Conservation (phyloP, 352 stramenopile species). For the Albugo candida region DNA sequence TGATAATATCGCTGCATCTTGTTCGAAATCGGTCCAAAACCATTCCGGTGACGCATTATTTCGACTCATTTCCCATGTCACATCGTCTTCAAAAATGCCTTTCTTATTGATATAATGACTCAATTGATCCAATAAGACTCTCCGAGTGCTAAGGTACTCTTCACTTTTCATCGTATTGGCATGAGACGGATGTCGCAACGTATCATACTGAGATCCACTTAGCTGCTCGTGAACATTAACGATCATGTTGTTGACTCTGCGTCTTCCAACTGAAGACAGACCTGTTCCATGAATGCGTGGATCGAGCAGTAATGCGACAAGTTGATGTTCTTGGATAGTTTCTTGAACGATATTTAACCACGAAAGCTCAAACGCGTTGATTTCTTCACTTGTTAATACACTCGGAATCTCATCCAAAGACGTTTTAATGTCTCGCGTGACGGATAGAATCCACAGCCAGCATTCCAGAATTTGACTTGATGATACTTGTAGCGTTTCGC, state of each 20-base stretch:
- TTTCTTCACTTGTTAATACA: conserved; percentile 1
- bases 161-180: conserved; percentile 1
- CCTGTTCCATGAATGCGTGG: conserved; percentile 20
- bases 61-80: conserved; percentile 29
- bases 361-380: neutral
- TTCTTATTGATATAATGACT: conserved; percentile 17
- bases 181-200: neutral
- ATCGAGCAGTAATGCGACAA: conserved; percentile 27
- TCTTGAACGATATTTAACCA: conserved; percentile 5
- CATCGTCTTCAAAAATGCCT: conserved; percentile 16
- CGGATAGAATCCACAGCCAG: conserved; percentile 23
- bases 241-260: conserved; percentile 24
- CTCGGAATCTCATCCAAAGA: conserved; percentile 7
- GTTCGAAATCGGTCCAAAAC: conserved; percentile 30
- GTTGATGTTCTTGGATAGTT: conserved; percentile 14
- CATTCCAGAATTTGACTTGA: conserved; percentile 23
- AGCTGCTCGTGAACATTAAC: conserved; percentile 12
- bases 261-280: conserved; percentile 18
- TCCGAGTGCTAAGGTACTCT: neutral
- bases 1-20: conserved; percentile 12
- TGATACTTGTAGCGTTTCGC: conserved; percentile 14
- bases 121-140: conserved; percentile 18
- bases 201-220: neutral
- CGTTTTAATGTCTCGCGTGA: conserved; percentile 2
- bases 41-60: conserved; percentile 13